Percentiles rank a stretch among this genome's conserved stretches.
These are phyloP conservation scores for Ogataea nakhonphanomensis DNA, from an alignment of 805 yeast species.

Conservation along the genomic window DNA sequence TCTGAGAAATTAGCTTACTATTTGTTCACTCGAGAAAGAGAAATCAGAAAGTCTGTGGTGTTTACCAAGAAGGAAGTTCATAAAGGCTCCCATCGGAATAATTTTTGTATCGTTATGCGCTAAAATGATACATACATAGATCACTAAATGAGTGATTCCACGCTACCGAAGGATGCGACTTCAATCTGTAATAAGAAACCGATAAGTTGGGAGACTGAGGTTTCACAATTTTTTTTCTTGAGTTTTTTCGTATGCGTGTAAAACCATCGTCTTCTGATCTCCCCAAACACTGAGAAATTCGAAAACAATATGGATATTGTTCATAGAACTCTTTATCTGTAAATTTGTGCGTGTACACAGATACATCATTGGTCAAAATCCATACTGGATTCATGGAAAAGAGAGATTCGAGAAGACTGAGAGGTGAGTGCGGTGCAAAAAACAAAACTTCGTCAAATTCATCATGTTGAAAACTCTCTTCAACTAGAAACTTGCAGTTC, in stretches of 20 bases:
- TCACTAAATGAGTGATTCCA: constrained; percentile 32
- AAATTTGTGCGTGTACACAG: constrained; percentile 27
- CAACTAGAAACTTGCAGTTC: constrained; percentile 15
- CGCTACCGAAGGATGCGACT: constrained; percentile 10
- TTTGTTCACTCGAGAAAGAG: constrained; percentile 48
- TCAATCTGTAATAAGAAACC: neutral
- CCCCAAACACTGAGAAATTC: constrained; percentile 17
- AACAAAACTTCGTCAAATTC: constrained; percentile 15
- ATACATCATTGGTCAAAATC: constrained; percentile 32
- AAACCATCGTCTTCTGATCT: constrained; percentile 3
- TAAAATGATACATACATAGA: constrained; percentile 18
- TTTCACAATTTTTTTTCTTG: constrained; percentile 17
- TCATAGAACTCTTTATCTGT: constrained; percentile 25
- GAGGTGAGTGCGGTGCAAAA: constrained; percentile 36
- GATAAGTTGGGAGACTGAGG: constrained; percentile 9
- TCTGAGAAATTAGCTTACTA: constrained; percentile 74
- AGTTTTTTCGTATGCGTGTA: constrained; percentile 11
- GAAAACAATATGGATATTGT: constrained; percentile 29
- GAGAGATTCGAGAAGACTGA: constrained; percentile 27
- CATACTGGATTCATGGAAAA: constrained; percentile 23
- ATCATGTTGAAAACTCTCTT: constrained; percentile 7
- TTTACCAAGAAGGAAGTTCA: constrained; percentile 47
- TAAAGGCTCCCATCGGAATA: constrained; percentile 61
- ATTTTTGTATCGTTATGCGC: constrained; percentile 53
- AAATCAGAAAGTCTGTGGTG: constrained; percentile 1